Percentiles rank a stretch among this genome's conserved stretches.
These are phyloP conservation scores for Cladophialophora exuberans DNA, from an alignment of 2,329 filamentous ascomycete genomes.

Conservation along the genomic window DNA sequence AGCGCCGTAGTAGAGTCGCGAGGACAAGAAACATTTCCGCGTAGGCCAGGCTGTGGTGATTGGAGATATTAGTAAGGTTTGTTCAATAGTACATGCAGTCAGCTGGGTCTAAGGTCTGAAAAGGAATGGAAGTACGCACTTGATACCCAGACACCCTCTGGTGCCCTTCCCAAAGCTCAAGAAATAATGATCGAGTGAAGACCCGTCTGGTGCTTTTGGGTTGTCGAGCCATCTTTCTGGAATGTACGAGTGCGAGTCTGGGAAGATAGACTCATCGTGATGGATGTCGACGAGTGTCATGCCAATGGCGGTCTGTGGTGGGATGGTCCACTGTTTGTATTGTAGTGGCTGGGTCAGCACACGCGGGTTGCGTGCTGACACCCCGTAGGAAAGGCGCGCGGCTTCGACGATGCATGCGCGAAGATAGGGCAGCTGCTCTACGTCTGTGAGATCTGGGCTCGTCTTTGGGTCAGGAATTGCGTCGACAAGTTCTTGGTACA, in stretches of 20 bases:
- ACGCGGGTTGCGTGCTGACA: slow-evolving; percentile 39
- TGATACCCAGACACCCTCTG: slow-evolving; percentile 51
- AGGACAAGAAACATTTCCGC: slow-evolving; percentile 40
- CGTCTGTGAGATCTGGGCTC: slow-evolving; percentile 35
- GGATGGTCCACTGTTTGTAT: slow-evolving; percentile 36
- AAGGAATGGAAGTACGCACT: slow-evolving; percentile 28
- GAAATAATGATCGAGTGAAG: slow-evolving; percentile 38
- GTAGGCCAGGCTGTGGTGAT: slow-evolving; percentile 31
- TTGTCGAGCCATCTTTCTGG: slow-evolving; percentile 38
- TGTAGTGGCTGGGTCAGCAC: slow-evolving; percentile 21
- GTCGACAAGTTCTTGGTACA: slow-evolving; percentile 28
- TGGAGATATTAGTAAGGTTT: too few relatives aligned
- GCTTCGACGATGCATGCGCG: slow-evolving; percentile 45
- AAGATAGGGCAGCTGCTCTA: slow-evolving; percentile 49
- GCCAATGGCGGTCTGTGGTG: slow-evolving; percentile 39
- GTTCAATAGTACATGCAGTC: background rate
- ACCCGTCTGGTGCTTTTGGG: slow-evolving; percentile 22
- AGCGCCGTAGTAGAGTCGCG: slow-evolving; percentile 36
- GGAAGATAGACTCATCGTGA: slow-evolving; percentile 40
- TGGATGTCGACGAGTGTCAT: slow-evolving; percentile 43
- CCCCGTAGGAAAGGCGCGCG: slow-evolving; percentile 47
- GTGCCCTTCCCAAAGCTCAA: slow-evolving; percentile 46
- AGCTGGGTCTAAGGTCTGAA: background rate
- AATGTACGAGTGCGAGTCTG: slow-evolving; percentile 33
- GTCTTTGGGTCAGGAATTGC: slow-evolving; percentile 17